A percentile compares a stretch with the other conserved stretches of the same genome.
phyloP scores from a whole-genome alignment of 2,329 filamentous ascomycete species.

The Pyricularia pennisetigena region DNA sequence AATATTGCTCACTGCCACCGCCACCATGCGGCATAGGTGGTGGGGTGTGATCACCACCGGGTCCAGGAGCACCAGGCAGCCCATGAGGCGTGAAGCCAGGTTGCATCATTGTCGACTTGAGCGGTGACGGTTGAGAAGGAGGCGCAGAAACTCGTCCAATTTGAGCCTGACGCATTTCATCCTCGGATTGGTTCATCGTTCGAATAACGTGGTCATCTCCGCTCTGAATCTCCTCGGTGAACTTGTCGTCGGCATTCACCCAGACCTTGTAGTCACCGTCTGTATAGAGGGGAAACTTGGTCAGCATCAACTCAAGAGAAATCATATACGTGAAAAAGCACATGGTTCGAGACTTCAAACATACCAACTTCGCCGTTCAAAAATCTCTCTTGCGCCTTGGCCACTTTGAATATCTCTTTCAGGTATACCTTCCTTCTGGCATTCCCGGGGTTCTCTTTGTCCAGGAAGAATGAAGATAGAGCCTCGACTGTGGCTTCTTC shows the following conservation, averaged over 20 bases:
- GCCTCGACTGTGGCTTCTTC: slow-evolving; percentile 50
- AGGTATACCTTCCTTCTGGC: slow-evolving; percentile 43
- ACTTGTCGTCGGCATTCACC: slow-evolving; percentile 42
- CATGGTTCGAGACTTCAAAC: slow-evolving; percentile 8
- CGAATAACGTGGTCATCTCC: slow-evolving; percentile 33
- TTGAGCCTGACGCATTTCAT: slow-evolving; percentile 20
- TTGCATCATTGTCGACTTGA: slow-evolving; percentile 16
- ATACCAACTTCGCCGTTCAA: slow-evolving; percentile 48
- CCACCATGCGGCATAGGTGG: not conserved
- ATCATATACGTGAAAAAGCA: not conserved
- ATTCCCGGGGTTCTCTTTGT: slow-evolving; percentile 43
- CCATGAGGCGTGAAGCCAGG: slow-evolving; percentile 16
- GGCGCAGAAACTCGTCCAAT: not conserved
- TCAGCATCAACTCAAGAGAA: not conserved
- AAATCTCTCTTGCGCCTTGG: slow-evolving; percentile 44
- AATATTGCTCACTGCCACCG: slow-evolving; percentile 13
- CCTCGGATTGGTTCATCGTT: slow-evolving; percentile 31
- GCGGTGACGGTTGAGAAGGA: slow-evolving; percentile 11
- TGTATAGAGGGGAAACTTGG: slow-evolving; percentile 13
- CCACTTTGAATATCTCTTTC: slow-evolving; percentile 53
- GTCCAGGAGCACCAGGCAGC: slow-evolving; percentile 21
- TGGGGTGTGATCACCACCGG: slow-evolving; percentile 25
- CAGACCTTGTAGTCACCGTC: slow-evolving; percentile 37
- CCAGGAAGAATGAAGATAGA: slow-evolving; percentile 46
- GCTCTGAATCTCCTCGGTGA: slow-evolving; percentile 34